Evolutionary conservation across 805 yeast genomes (phyloP).

Genomic region (Zygotorulaspora danielsina): DNA sequence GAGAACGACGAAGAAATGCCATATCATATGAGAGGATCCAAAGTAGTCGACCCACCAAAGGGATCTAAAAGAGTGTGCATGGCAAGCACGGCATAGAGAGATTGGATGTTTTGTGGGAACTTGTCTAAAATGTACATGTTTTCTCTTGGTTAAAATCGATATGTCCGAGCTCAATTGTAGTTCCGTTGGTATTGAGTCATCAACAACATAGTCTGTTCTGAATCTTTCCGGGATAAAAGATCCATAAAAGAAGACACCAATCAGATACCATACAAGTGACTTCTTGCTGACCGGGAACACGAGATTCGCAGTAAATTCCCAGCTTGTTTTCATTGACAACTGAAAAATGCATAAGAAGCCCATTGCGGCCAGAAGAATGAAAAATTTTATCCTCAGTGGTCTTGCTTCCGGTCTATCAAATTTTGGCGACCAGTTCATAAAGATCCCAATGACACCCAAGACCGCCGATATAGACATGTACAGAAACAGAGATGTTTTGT

Average conservation of each 20-base stretch:
- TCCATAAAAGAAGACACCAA: slow-evolving; percentile 86
- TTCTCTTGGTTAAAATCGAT: slow-evolving; percentile 31
- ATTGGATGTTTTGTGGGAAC: slow-evolving; percentile 34
- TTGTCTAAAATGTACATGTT: slow-evolving; percentile 40
- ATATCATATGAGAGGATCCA: slow-evolving; percentile 77
- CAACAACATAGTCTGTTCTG: slow-evolving; percentile 63
- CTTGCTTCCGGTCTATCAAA: slow-evolving; percentile 87
- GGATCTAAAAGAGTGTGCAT: slow-evolving; percentile 43
- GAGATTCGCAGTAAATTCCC: slow-evolving; percentile 46
- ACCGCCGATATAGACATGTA: slow-evolving; percentile 58
- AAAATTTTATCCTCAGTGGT: slow-evolving; percentile 73
- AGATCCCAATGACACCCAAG: slow-evolving; percentile 68
- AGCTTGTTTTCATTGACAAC: slow-evolving; percentile 53
- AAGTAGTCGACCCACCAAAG: slow-evolving; percentile 83
- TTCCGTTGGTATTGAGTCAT: slow-evolving; percentile 41
- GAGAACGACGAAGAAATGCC: slow-evolving; percentile 88
- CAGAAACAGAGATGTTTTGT: slow-evolving; percentile 21
- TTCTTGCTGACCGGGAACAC: slow-evolving; percentile 62
- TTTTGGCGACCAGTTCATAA: slow-evolving; percentile 85
- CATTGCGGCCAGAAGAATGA: slow-evolving; percentile 67
- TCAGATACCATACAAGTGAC: slow-evolving; percentile 67
- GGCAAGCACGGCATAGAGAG: slow-evolving; percentile 19
- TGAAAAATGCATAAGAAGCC: slow-evolving; percentile 64
- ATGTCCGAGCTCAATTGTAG: slow-evolving; percentile 30
- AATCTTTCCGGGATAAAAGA: slow-evolving; percentile 85